Percentiles rank a stretch among this genome's conserved stretches.
phyloP scores from a whole-genome alignment of 2,329 filamentous ascomycete species.

The Fusarium tanahbumbuense region DNA sequence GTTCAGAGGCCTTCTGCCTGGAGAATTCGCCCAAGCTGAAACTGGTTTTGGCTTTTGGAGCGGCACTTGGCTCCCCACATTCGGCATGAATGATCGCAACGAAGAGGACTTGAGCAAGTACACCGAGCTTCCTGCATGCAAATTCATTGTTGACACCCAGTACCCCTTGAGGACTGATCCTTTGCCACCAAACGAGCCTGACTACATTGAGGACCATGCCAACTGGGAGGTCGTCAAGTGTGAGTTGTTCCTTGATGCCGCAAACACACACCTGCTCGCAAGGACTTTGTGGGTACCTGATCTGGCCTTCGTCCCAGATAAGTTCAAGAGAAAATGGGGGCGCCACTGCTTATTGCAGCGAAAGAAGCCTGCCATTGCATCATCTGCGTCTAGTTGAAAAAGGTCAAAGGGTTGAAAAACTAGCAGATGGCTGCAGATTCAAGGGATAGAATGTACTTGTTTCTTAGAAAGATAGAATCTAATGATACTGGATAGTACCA shows the following conservation, averaged over 20 bases:
- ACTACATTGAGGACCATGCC: constrained; percentile 78
- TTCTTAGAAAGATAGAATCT: not conserved
- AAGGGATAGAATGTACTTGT: constrained; percentile 16
- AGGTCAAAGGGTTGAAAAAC: not conserved
- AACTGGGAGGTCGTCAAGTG: constrained; percentile 84
- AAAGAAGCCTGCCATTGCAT: constrained; percentile 47
- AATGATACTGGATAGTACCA: constrained; percentile 7
- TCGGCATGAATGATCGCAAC: constrained; percentile 93
- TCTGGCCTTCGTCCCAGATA: constrained; percentile 73
- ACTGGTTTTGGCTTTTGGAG: constrained; percentile 78
- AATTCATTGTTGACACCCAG: constrained; percentile 88
- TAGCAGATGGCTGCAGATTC: not conserved
- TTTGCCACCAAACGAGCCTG: constrained; percentile 77
- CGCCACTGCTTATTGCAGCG: constrained; percentile 84
- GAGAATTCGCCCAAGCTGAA: constrained; percentile 83
- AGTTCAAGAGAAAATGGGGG: constrained; percentile 82
- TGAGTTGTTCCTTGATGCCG: constrained; percentile 82
- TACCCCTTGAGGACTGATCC: constrained; percentile 68
- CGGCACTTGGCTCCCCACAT: constrained; percentile 84
- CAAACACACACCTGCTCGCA: constrained; percentile 77
- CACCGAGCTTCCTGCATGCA: constrained; percentile 78
- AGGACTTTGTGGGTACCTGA: constrained; percentile 87
- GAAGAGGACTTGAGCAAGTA: constrained; percentile 90
- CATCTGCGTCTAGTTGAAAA: not conserved
- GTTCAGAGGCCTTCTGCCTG: constrained; percentile 88